These are phyloP conservation scores for Nyssa sinensis DNA, from an alignment of 148 eudicot species.

Conservation along the genomic window DNA sequence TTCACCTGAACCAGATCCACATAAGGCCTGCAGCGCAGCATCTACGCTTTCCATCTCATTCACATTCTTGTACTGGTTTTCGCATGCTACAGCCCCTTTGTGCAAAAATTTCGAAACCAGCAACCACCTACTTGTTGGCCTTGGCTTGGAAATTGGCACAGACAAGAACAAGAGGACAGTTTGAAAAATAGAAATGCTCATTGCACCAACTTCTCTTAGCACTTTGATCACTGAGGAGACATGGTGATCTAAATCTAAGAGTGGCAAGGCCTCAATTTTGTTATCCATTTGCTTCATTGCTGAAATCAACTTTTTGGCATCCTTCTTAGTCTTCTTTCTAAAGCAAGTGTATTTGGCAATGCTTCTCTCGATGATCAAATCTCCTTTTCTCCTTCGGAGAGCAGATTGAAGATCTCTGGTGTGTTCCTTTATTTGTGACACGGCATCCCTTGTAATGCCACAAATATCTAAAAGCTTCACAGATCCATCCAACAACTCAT, in stretches of 20 bases:
- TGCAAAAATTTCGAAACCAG: constrained; percentile 32
- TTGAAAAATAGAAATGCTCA: constrained; percentile 25
- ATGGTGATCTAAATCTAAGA: constrained; percentile 28
- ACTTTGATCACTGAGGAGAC: constrained; percentile 30
- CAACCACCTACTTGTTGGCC: constrained; percentile 28
- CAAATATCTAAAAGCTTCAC: too few species aligned
- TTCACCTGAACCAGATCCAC: not conserved
- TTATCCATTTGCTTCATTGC: too few species aligned
- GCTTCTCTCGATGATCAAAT: not conserved
- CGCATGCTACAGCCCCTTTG: constrained; percentile 13
- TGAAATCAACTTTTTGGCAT: too few species aligned
- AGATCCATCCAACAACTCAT: too few species aligned
- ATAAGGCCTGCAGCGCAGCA: constrained; percentile 13
- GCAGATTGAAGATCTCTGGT: constrained; percentile 12
- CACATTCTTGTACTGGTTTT: constrained; percentile 16
- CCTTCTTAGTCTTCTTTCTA: too few species aligned
- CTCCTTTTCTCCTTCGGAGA: constrained; percentile 12
- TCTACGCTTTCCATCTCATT: too few species aligned
- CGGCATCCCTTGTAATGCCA: constrained; percentile 6
- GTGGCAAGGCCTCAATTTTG: too few species aligned
- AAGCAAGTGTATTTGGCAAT: not conserved
- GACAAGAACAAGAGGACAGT: constrained; percentile 30
- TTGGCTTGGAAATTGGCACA: constrained; percentile 22
- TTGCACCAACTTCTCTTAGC: constrained; percentile 29
- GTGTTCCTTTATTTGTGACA: not conserved